Percentiles rank a stretch among this genome's conserved stretches.
These are phyloP conservation scores for Phytophthora agathidicida DNA, from an alignment of 352 stramenopile species.

Conservation along the genomic window DNA sequence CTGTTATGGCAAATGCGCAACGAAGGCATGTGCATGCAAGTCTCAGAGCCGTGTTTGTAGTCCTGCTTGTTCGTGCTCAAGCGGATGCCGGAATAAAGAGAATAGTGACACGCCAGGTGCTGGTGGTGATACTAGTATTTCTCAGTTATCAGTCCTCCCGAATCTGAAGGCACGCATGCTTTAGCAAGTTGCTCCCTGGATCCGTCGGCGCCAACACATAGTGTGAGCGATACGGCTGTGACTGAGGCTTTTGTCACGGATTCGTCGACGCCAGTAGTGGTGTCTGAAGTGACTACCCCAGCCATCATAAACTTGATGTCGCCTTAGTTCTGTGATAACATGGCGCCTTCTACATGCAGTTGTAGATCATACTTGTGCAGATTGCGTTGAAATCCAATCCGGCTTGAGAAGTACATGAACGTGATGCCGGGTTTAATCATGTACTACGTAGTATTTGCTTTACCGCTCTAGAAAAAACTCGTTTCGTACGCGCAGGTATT, in stretches of 20 bases:
- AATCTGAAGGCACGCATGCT: background rate
- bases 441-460: conserved; percentile 1
- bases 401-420: too few species aligned
- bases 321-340: conserved; percentile 1
- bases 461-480: background rate
- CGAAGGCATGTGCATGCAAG: conserved; percentile 70
- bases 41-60: conserved; percentile 49
- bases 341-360: too few species aligned
- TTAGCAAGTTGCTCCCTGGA: background rate
- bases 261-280: too few species aligned
- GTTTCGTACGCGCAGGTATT: background rate
- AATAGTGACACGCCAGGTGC: background rate
- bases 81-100: conserved; percentile 58
- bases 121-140: too few species aligned
- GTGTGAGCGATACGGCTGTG: background rate
- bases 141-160: background rate
- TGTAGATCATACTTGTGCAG: too few species aligned
- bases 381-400: too few species aligned
- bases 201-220: conserved; percentile 12
- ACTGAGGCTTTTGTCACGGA: background rate
- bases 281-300: too few species aligned
- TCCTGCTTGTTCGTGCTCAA: conserved; percentile 54
- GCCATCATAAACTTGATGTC: conserved; percentile 21
- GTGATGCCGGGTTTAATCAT: conserved; percentile 6
- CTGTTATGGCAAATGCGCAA: conserved; percentile 80